Conservation (phyloP, 2,329 filamentous ascomycete species). For the Chalaropsis ovoidea region DNA sequence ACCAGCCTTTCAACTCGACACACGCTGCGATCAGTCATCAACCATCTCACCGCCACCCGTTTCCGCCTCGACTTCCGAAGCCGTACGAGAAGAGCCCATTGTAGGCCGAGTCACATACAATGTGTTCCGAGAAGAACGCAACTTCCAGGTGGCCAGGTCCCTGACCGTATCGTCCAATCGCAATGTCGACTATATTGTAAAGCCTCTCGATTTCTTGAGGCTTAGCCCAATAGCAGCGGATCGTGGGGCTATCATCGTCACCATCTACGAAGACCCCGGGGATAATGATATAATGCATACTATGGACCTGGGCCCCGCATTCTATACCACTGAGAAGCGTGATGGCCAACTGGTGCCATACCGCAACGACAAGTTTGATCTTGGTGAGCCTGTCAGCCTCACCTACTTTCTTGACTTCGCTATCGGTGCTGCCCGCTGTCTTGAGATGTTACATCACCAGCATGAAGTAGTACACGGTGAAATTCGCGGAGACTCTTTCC, state of each 20-base stretch:
- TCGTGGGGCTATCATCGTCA: conserved; percentile 60
- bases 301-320: conserved; percentile 68
- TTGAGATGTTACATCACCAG: conserved; percentile 85
- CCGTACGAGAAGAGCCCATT: conserved; percentile 50
- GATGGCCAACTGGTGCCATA: conserved; percentile 43
- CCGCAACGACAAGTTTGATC: conserved; percentile 38
- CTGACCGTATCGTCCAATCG: conserved; percentile 63
- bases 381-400: conserved; percentile 55
- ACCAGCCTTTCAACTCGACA: conserved; percentile 33
- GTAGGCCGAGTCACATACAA: conserved; percentile 77
- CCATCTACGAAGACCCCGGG: conserved; percentile 72
- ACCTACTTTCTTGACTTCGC: conserved; percentile 80
- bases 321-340: conserved; percentile 47
- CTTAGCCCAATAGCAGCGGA: conserved; percentile 60
- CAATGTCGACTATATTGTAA: conserved; percentile 63
- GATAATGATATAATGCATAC: conserved; percentile 60
- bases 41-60: conserved; percentile 31
- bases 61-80: conserved; percentile 30
- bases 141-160: conserved; percentile 71
- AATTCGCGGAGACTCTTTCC: conserved; percentile 80
- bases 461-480: conserved; percentile 83
- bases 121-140: conserved; percentile 70
- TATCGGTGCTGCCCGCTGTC: conserved; percentile 72
- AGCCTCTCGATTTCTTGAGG: conserved; percentile 68
- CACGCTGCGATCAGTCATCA: conserved; percentile 34